Evolutionary conservation across 352 stramenopile species (phyloP).

Genomic region (Globisporangium uncinulatum): DNA sequence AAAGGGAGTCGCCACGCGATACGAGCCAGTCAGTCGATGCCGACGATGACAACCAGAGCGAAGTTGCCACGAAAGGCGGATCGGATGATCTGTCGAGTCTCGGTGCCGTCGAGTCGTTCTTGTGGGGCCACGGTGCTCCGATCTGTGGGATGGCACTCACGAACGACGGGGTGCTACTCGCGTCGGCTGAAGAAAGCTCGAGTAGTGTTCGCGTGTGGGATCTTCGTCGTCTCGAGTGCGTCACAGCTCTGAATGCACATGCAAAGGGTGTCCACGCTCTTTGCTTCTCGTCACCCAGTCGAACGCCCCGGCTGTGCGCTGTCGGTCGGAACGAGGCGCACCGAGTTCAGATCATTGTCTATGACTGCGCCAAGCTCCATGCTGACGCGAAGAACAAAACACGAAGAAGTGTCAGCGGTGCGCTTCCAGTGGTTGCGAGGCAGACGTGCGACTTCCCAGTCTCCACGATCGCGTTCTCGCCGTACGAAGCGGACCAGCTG

Average conservation of each 20-base stretch:
- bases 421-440: conserved; percentile 47
- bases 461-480: conserved; percentile 66
- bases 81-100: neutral
- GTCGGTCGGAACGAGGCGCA: conserved; percentile 59
- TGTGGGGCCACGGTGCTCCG: conserved; percentile 29
- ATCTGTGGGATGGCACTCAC: conserved; percentile 42
- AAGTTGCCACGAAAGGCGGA: conserved; percentile 2
- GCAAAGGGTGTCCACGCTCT: conserved; percentile 39
- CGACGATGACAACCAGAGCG: neutral
- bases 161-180: conserved; percentile 30
- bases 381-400: neutral
- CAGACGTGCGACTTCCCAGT: conserved; percentile 89
- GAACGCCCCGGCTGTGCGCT: conserved; percentile 32
- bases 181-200: conserved; percentile 26
- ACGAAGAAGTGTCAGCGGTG: neutral
- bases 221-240: conserved; percentile 30
- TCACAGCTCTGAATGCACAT: conserved; percentile 42
- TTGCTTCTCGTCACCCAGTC: conserved; percentile 31
- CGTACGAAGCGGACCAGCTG: conserved; percentile 74
- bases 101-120: conserved; percentile 21
- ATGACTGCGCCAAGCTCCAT: conserved; percentile 38
- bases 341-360: conserved; percentile 74
- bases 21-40: neutral
- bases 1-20: neutral
- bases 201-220: conserved; percentile 53